Evolutionary conservation across 768 basidiomycete genomes (phyloP).

Genomic region (Suillus decipiens): DNA sequence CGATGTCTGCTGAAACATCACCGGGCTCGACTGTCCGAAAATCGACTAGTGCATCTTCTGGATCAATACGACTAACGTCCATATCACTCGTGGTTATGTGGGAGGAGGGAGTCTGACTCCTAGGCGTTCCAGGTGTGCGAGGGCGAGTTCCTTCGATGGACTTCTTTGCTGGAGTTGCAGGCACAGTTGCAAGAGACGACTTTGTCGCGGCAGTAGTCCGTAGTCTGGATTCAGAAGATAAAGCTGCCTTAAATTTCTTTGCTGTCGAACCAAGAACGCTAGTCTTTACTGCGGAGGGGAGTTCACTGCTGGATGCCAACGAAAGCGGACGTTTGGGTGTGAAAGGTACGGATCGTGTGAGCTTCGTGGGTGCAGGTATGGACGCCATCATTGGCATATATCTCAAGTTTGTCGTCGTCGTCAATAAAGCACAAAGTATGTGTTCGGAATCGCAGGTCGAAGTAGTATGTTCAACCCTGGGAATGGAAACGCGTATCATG

Average conservation of each 20-base stretch:
- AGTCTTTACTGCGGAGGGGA: conserved; percentile 39
- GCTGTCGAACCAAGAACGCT: conserved; percentile 40
- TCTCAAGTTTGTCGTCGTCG: conserved; percentile 13
- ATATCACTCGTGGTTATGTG: conserved; percentile 60
- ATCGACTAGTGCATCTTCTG: conserved; percentile 77
- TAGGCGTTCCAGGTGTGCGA: conserved; percentile 55
- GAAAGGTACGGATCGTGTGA: conserved; percentile 46
- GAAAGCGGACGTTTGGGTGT: conserved; percentile 58
- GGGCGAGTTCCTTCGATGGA: conserved; percentile 42
- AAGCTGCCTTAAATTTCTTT: conserved; percentile 69
- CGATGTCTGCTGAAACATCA: conserved; percentile 70
- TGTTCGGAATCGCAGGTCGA: not conserved
- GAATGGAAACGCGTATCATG: not conserved
- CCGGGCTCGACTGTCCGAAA: conserved; percentile 67
- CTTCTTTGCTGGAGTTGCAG: conserved; percentile 55
- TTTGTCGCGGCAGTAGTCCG: conserved; percentile 26
- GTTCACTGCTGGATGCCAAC: conserved; percentile 33
- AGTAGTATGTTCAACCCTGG: conserved; percentile 8
- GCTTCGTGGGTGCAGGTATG: conserved; percentile 36
- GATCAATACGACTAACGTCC: conserved; percentile 75
- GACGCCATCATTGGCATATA: conserved; percentile 14
- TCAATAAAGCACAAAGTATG: not conserved
- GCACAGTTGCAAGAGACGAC: conserved; percentile 46
- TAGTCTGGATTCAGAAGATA: conserved; percentile 48
- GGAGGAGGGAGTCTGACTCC: conserved; percentile 49